Base-by-base conservation (phyloP, 805 yeast genomes). In the Candida incommunis region DNA sequence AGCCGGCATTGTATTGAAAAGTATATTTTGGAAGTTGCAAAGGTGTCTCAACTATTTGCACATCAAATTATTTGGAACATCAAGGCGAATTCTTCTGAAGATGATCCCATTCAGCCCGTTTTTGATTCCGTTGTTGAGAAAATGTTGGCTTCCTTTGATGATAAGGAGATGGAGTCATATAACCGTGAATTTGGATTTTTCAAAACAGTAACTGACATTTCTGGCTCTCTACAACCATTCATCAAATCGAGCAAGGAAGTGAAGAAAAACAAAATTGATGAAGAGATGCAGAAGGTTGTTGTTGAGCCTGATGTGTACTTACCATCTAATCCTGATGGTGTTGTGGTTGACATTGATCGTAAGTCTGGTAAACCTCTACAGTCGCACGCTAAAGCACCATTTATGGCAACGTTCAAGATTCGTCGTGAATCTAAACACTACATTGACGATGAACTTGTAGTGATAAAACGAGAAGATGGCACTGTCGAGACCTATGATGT, bases 51-150 rank as follows among this genome's bases (percentile, higher is more conserved):
- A 52, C 68, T 90, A 50, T 92, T 92, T 69, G 88, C 97, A 0
- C 99, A 92, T 62, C 99, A 92, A 63, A 88, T 92, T 51, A 86
- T 92, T 45, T 92, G 99, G 99, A 92, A 92, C 57, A 86, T 92
- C 83, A 64, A 82, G 56, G 97, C 99, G 1, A 92, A 94, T 58
- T 76, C 87, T 50, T 92, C 75, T 63, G 82, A 80, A 53, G 95
- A 90, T 7, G 95, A 88, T 63, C 68, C 74, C 1, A 68, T 90
- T 56, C 90, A 90, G 61, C 96, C 96, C 1, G 70, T 70, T 2
- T 68, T 92, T 51, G 96, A 90, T 59, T 68, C 68, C 40, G 83
- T 90, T 25, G 78, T 82, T 51, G 66, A 66, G 5, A 64, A 69
- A 40, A 80, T 92, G 82, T 70, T 77, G 42, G 60, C 63, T 1